Conservation (phyloP, 345 rosid genomes). For the Jatropha curcas region DNA sequence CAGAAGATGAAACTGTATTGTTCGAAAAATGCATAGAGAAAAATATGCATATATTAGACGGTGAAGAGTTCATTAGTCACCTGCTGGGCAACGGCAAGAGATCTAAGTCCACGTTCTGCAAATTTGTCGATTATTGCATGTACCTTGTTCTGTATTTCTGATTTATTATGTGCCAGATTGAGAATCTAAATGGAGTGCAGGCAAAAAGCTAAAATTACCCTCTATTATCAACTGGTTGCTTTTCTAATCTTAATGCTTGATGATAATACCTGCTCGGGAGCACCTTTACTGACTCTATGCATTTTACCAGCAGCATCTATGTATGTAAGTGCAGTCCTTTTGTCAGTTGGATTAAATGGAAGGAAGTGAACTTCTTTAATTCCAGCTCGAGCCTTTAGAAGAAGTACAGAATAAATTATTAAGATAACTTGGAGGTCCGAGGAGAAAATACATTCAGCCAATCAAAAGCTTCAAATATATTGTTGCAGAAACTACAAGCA, state of each 20-base stretch:
- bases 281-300: constrained; percentile 36
- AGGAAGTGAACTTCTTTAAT: constrained; percentile 44
- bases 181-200: constrained; percentile 38
- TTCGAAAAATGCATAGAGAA: not conserved
- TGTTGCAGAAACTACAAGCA: not conserved
- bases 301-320: constrained; percentile 24
- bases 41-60: not conserved
- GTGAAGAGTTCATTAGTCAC: constrained; percentile 25
- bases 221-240: not conserved
- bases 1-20: not conserved
- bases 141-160: constrained; percentile 44
- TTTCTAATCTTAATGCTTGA: not conserved
- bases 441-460: not conserved
- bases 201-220: not conserved
- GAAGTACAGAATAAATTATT: not conserved
- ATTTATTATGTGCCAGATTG: constrained; percentile 51
- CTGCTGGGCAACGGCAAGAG: constrained; percentile 60
- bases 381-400: constrained; percentile 36
- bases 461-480: not conserved
- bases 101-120: constrained; percentile 64
- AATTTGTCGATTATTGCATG: constrained; percentile 54
- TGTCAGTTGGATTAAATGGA: constrained; percentile 42
- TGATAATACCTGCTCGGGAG: constrained; percentile 32
- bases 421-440: not conserved
- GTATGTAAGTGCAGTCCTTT: constrained; percentile 47